Conservation (phyloP, 208 protist species). For the Novymonas esmeraldas region DNA sequence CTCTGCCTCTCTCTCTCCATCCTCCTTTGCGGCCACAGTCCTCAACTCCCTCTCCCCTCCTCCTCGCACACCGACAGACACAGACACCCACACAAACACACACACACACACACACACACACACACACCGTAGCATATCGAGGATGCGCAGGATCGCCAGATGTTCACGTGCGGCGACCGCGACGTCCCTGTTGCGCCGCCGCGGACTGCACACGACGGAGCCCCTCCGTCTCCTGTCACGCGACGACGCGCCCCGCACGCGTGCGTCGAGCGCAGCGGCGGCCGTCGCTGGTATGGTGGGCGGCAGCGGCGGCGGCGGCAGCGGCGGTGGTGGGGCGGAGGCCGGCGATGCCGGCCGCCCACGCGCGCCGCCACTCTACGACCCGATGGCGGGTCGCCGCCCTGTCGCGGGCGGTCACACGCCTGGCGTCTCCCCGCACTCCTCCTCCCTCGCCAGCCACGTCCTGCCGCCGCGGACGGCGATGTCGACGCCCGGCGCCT, state of each 20-base stretch:
- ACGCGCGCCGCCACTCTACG: constrained; percentile 21
- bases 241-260: neutral
- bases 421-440: constrained; percentile 29
- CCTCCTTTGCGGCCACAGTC: no score
- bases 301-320: neutral
- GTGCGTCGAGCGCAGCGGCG: constrained; percentile 1
- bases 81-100: no score
- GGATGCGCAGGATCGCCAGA: neutral
- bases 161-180: neutral
- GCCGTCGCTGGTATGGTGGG: neutral
- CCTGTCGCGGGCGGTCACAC: constrained; percentile 10
- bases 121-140: no score
- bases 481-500: constrained; percentile 73
- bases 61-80: no score
- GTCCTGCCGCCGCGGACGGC: constrained; percentile 40
- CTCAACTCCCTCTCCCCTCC: no score
- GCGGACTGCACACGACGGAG: constrained; percentile 3
- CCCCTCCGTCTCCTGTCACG: neutral
- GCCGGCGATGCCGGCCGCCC: neutral
- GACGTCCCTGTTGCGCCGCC: neutral
- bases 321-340: no score
- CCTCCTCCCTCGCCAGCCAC: constrained; percentile 27
- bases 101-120: no score
- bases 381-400: constrained; percentile 2
- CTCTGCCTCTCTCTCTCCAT: no score